Conservation (phyloP, 768 basidiomycete species). For the Pleurotus tuoliensis region DNA sequence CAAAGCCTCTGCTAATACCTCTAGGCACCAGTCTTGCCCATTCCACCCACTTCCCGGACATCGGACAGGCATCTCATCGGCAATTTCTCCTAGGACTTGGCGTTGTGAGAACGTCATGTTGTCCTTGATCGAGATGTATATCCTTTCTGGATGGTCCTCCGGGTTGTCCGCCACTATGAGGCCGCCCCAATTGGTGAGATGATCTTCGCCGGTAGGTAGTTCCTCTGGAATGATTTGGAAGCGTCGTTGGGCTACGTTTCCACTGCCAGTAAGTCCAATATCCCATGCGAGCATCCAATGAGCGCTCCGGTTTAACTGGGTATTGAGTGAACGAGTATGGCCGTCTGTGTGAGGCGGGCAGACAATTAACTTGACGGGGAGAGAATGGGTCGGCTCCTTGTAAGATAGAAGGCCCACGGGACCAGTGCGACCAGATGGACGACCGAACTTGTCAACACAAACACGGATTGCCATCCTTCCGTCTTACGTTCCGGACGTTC, state of each 20-base stretch:
- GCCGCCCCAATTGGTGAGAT: conserved; percentile 1
- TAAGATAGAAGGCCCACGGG: neutral
- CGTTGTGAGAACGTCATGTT: neutral
- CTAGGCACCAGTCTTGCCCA: neutral
- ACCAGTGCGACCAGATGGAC: neutral
- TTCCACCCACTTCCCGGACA: neutral
- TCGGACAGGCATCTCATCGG: neutral
- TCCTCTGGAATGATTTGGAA: neutral
- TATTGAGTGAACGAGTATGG: neutral
- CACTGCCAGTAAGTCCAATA: neutral
- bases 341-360: neutral
- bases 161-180: neutral
- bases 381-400: neutral
- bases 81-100: neutral
- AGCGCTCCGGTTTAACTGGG: neutral
- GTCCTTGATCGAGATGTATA: neutral
- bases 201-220: neutral
- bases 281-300: conserved; percentile 2
- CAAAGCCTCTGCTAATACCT: neutral
- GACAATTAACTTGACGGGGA: neutral
- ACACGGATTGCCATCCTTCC: too few relatives aligned
- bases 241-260: neutral
- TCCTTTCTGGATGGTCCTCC: neutral
- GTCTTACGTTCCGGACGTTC: too few relatives aligned
- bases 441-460: neutral